Conservation (phyloP, 768 basidiomycete genomes). For the Krasilnikovozyma curviuscula region DNA sequence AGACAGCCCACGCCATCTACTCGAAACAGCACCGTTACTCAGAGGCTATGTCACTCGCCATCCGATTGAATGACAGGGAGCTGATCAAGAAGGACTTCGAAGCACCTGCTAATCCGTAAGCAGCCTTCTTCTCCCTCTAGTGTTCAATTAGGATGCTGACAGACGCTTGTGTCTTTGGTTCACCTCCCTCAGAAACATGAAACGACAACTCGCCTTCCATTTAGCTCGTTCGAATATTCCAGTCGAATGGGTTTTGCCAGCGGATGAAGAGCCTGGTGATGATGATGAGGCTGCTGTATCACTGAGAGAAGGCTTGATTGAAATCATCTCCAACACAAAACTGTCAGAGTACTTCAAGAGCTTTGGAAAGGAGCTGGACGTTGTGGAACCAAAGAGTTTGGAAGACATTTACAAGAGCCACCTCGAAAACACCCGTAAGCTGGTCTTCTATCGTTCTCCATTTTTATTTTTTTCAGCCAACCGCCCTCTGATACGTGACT, state of each 20-base stretch:
- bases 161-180: neutral
- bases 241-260: constrained; percentile 60
- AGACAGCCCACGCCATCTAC: constrained; percentile 74
- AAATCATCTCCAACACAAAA: constrained; percentile 67
- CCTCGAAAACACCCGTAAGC: constrained; percentile 65
- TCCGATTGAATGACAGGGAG: constrained; percentile 59
- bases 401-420: constrained; percentile 98
- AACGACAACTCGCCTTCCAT: constrained; percentile 80
- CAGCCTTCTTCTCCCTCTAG: constrained; percentile 6
- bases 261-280: constrained; percentile 32
- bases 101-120: constrained; percentile 69
- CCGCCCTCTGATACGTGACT: neutral
- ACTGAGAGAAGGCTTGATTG: constrained; percentile 59
- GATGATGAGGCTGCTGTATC: constrained; percentile 41
- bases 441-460: neutral
- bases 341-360: constrained; percentile 67
- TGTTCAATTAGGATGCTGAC: neutral
- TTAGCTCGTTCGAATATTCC: constrained; percentile 83
- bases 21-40: constrained; percentile 70
- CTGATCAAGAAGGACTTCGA: constrained; percentile 75
- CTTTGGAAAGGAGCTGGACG: constrained; percentile 86
- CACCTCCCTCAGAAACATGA: constrained; percentile 46
- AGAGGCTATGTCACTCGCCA: constrained; percentile 69
- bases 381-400: constrained; percentile 67
- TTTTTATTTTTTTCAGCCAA: neutral